Conservation (phyloP, 1,139 yeast species). For the Pichia sp. region DNA sequence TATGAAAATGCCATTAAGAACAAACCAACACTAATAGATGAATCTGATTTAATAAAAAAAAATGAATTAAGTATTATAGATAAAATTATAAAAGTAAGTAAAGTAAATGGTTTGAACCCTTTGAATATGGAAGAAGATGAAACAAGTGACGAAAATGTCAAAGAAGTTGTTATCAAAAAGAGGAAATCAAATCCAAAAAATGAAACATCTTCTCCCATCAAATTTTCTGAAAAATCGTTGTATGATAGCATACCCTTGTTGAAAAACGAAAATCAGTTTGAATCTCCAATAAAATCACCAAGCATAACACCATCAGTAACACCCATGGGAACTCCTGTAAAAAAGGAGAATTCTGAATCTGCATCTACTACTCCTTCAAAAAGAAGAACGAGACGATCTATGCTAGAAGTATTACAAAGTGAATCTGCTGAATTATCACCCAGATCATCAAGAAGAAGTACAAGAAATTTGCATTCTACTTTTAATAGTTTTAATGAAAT, state of each 20-base stretch:
- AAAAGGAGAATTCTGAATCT: background rate
- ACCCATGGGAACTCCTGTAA: background rate
- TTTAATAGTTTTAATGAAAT: constrained; percentile 18
- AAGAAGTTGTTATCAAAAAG: background rate
- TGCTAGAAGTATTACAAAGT: constrained; percentile 2
- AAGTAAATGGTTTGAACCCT: constrained; percentile 24
- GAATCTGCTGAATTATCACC: constrained; percentile 3
- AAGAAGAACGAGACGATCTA: constrained; percentile 5
- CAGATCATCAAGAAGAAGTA: constrained; percentile 2
- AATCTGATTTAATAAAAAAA: constrained; percentile 34
- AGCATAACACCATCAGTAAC: constrained; percentile 1
- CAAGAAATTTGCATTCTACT: constrained; percentile 8
- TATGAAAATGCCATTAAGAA: constrained; percentile 39
- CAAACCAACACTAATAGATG: constrained; percentile 31
- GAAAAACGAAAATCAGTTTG: background rate
- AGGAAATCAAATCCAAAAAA: background rate
- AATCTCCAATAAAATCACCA: constrained; percentile 3
- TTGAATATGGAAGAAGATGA: constrained; percentile 26
- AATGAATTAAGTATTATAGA: constrained; percentile 47
- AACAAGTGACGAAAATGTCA: constrained; percentile 1
- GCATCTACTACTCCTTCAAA: background rate
- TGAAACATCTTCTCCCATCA: too few species aligned
- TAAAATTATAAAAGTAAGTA: constrained; percentile 33
- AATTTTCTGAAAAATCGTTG: background rate
- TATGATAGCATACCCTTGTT: background rate